Conservation (phyloP, 441 rosid genomes). For the Aleurites moluccanus region DNA sequence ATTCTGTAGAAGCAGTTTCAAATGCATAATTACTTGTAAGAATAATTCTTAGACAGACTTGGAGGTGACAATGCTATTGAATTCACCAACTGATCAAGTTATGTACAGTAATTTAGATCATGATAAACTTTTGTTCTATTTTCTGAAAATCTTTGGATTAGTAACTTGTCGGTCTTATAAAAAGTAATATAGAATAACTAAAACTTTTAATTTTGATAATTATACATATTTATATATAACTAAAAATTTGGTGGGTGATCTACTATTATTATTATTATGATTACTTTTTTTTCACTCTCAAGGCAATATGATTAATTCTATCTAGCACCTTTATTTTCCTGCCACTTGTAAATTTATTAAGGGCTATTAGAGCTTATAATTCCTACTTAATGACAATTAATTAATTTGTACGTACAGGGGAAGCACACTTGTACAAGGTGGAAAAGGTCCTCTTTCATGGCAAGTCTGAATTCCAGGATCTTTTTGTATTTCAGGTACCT, state of each 20-base stretch:
- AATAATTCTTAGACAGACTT: too few relatives aligned
- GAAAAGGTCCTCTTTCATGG: constrained; percentile 51
- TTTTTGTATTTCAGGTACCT: constrained; percentile 50
- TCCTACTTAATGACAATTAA: not conserved
- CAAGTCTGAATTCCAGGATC: constrained; percentile 45
- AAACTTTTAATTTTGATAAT: too few relatives aligned
- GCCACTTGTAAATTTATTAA: not conserved
- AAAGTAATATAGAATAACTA: too few relatives aligned
- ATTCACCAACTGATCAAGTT: too few relatives aligned
- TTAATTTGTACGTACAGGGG: constrained; percentile 32
- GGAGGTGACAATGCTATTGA: too few relatives aligned
- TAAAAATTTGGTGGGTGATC: not conserved
- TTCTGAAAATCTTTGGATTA: not conserved
- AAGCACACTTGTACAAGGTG: constrained; percentile 44
- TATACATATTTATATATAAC: too few relatives aligned
- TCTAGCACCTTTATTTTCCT: not conserved
- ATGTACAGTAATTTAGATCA: too few relatives aligned
- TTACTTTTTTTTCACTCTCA: constrained; percentile 11
- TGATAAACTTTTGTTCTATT: too few relatives aligned
- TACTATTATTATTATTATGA: not conserved
- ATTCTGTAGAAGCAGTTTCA: too few relatives aligned
- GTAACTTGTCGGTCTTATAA: not conserved
- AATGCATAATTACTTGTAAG: too few relatives aligned
- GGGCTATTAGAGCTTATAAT: too few relatives aligned
- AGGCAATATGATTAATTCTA: constrained; percentile 11